Conservation (phyloP, 1,284 basidiomycete species). For the Rhodotorula sp. region DNA sequence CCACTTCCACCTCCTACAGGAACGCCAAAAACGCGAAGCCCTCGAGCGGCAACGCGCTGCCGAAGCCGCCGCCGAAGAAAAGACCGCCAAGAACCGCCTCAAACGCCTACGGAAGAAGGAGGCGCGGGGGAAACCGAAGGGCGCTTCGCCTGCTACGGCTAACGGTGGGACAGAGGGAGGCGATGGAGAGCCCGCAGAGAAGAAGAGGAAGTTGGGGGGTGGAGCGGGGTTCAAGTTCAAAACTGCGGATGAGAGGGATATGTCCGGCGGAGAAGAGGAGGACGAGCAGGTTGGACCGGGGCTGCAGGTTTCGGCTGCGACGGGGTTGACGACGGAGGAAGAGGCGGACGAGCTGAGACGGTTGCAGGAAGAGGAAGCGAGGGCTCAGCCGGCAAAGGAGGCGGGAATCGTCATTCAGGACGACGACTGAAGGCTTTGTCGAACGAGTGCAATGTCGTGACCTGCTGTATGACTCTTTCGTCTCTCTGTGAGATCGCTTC, state of each 20-base stretch:
- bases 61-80: conserved; percentile 68
- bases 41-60: conserved; percentile 63
- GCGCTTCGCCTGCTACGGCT: background rate
- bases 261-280: background rate
- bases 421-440: conserved; percentile 27
- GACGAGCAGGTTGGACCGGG: background rate
- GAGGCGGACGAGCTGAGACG: conserved; percentile 7
- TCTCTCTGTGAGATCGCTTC: too few species aligned
- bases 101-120: conserved; percentile 87
- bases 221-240: conserved; percentile 37
- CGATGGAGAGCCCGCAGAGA: conserved; percentile 15
- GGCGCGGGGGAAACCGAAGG: conserved; percentile 12
- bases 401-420: conserved; percentile 38
- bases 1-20: conserved; percentile 53
- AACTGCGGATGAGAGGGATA: conserved; percentile 30
- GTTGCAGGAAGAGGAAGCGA: conserved; percentile 20
- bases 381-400: conserved; percentile 27
- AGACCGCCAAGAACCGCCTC: conserved; percentile 87
- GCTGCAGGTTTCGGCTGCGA: background rate
- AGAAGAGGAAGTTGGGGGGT: conserved; percentile 38
- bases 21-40: conserved; percentile 64
- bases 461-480: background rate
- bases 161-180: background rate
- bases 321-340: background rate
- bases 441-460: background rate